Base-by-base conservation (phyloP, 495 filamentous ascomycete species). In the Podospora fimiseda region DNA sequence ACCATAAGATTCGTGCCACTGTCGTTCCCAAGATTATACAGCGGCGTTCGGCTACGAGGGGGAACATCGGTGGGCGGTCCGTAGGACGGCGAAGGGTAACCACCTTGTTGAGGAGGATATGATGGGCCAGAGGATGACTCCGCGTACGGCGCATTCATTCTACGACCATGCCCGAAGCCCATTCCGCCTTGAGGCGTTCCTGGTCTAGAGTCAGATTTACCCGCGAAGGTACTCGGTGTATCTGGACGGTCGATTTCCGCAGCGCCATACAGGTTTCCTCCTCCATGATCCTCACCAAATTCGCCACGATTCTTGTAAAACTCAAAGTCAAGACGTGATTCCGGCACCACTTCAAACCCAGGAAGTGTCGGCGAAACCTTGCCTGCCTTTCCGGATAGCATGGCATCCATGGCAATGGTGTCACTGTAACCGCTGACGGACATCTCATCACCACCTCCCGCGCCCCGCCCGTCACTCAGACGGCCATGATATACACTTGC, bases 241-340 rank as follows among this genome's bases (percentile, higher is more conserved):
- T 81, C 80, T 1, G 84, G 82, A 16, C 87, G 79, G 43, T 84
- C 74, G 4, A 81, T 74, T 45, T 90, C 86, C n/a, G 80, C 75
- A 2, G 80, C 74, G 16, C 86, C 86, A 60, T 84, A 91, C 14
- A 91, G 77, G 42, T 80, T 78, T 20, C 86, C 84, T 9, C 88
- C 92, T 16, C 89, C 90, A 59, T 88, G 84, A 43, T 95, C 90
- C 8, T 88, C 87, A 1, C 81, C 81, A 73, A 98, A 98, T 56
- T 96, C 91, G 13, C 84, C 78, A 0, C 89, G 81, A 60, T 93
- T 80, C 69, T 94, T 96, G 76, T 81, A 96, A 69, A 90, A 90
- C 44, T 84, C 82, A 62, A 97, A 96, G 61, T 98, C 92, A 57
- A 96, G 86, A n/a, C 89, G 82, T 46, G 79, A 80, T 61, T 96